Base-by-base conservation (phyloP, 768 basidiomycete species). In the Goffeauzyma gilvescens region DNA sequence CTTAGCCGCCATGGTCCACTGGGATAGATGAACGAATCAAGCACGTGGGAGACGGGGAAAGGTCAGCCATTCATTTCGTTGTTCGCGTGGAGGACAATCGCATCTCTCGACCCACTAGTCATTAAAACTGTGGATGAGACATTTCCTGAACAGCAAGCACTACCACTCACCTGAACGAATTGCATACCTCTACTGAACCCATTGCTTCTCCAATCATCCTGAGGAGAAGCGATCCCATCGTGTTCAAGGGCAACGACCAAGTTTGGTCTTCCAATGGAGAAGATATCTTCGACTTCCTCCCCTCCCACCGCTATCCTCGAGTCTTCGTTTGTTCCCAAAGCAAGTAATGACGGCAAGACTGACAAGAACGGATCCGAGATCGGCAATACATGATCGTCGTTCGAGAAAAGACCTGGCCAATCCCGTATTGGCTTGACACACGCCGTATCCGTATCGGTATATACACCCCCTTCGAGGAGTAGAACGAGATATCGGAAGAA, bases 371-470 rank as follows among this genome's bases (percentile, higher is more conserved):
- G 46, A 26, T 34, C 13, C 15, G 30, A 13, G 22, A 20, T 23
- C 25, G 21, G 23, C 13, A 33, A n/a, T 5, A 40, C 5, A 32
- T 37, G 38, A 17, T 35, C 32, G 26, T 15, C 17, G 23, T 32
- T 14, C 27, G 17, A 8, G 35, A 15, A 25, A 22, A 32, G 32
- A 41, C 45, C 35, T 13, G 50, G 50, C 55, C 55, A 56, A 10
- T 53, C 35, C 9, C 23, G 7, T n/a, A 56, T 21, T 5, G 52
- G 49, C 4, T 41, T 43, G 18, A 54, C 41, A 35, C 45, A 50
- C 0, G 55, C 55, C 6, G 55, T 56, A 20, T 56, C 55, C 6
- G 55, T 53, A 30, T 56, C 55, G 28, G 55, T 54, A 28, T 56
- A 56, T n/a, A 56, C 47, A 6, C 41, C 55, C 12, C 55, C 55